Evolutionary conservation across 2,329 filamentous ascomycete genomes (phyloP).

Genomic region (Aspergillus novofumigatus): DNA sequence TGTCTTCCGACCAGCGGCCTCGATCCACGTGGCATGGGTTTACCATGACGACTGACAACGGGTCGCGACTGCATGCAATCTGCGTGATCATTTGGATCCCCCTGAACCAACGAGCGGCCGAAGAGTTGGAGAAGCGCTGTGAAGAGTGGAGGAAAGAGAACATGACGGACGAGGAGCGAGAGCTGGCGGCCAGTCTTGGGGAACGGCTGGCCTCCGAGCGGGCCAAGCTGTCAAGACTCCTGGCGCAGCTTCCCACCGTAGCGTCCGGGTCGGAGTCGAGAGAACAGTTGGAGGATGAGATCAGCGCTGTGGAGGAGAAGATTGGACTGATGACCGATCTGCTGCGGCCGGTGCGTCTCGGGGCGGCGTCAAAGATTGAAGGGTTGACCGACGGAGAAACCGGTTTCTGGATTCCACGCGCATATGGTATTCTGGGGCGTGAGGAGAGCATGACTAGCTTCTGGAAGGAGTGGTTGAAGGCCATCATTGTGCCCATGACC

Average conservation of each 20-base stretch:
- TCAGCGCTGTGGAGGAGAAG: constrained; percentile 94
- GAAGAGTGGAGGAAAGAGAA: constrained; percentile 85
- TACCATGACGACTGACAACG: constrained; percentile 92
- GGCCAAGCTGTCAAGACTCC: constrained; percentile 80
- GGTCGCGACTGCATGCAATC: constrained; percentile 86
- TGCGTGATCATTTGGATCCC: constrained; percentile 92
- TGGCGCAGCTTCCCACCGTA: constrained; percentile 76
- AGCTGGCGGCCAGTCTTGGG: constrained; percentile 86
- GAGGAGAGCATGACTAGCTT: constrained; percentile 81
- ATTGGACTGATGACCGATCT: constrained; percentile 96
- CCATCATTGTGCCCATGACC: constrained; percentile 91
- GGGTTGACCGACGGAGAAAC: constrained; percentile 93
- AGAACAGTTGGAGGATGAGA: constrained; percentile 86
- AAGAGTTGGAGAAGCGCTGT: constrained; percentile 68
- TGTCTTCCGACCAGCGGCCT: constrained; percentile 89
- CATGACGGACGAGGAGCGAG: constrained; percentile 97
- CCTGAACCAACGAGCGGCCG: constrained; percentile 73
- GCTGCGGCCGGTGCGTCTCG: constrained; percentile 84
- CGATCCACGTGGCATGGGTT: constrained; percentile 99
- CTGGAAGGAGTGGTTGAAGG: constrained; percentile 98
- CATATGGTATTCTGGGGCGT: constrained; percentile 85
- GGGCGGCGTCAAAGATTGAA: constrained; percentile 94
- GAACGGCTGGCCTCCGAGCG: constrained; percentile 82
- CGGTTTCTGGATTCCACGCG: constrained; percentile 89
- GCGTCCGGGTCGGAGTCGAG: constrained; percentile 76